Evolutionary conservation across 2,329 filamentous ascomycete species (phyloP).

Genomic region (Stagonosporopsis cucurbitacearum): DNA sequence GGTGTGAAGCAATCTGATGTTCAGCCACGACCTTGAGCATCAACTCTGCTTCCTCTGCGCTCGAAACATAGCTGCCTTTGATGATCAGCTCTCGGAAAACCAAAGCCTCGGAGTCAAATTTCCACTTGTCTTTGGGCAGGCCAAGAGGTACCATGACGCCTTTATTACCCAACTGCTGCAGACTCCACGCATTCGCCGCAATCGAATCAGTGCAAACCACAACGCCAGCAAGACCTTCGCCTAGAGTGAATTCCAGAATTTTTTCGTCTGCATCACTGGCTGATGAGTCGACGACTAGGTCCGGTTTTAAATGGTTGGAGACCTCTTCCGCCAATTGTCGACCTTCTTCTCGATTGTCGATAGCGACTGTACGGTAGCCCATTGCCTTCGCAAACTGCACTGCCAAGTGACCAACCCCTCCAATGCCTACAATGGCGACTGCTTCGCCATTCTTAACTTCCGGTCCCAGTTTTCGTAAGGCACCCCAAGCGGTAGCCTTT

Average conservation of each 20-base stretch:
- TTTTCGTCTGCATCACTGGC: constrained; percentile 20
- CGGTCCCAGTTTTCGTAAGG: constrained; percentile 27
- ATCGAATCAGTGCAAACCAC: constrained; percentile 37
- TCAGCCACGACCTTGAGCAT: constrained; percentile 35
- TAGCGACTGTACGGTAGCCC: constrained; percentile 31
- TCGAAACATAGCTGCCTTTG: constrained; percentile 35
- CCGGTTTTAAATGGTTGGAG: constrained; percentile 24
- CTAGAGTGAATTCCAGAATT: constrained; percentile 25
- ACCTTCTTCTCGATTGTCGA: constrained; percentile 35
- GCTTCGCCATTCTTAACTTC: constrained; percentile 67
- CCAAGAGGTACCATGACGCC: constrained; percentile 36
- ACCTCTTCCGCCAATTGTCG: constrained; percentile 28
- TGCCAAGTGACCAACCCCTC: constrained; percentile 78
- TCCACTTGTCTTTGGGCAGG: constrained; percentile 33
- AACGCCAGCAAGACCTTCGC: constrained; percentile 34
- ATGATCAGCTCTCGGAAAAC: constrained; percentile 36
- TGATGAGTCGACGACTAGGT: constrained; percentile 28
- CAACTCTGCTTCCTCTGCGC: constrained; percentile 30
- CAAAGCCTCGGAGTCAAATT: constrained; percentile 35
- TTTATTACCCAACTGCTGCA: constrained; percentile 30
- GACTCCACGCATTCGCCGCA: constrained; percentile 32
- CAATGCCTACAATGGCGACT: constrained; percentile 82
- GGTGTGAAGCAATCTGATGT: constrained; percentile 28
- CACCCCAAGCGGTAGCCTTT: constrained; percentile 39
- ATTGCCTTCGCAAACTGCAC: constrained; percentile 68